Base-by-base conservation (phyloP, 331 rosid species). In the Malus hybrid region DNA sequence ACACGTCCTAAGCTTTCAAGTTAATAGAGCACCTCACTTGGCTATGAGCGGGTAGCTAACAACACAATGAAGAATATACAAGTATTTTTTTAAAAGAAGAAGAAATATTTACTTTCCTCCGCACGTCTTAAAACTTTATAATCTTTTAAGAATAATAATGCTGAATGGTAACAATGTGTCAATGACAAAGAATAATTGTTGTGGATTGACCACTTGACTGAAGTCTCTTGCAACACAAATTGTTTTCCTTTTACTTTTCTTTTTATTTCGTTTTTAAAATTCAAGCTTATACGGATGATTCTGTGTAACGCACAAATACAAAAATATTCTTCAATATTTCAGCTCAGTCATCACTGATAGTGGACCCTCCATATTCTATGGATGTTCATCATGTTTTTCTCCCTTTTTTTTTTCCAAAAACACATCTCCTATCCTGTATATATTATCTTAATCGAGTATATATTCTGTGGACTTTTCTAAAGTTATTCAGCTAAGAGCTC, bases 181-280 rank as follows among this genome's bases (percentile, higher is more conserved):
- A 73, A 70, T 73, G 79, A 71, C 71, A 77, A 63, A 77, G 86
- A 63, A 63, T 79, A 75, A 83, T 82, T 63, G 83, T 22, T 78
- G 86, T 85, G 89, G 88, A 75, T 79, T 79, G 81, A 83, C 84
- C 81, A 77, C 88, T 77, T 28, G 57, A 67, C 34, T 77, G 72
- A 71, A 67, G 78, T 66, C 56, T 42, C 19, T 39, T 32, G 48
- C 18, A 15, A 10, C 20, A 20, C 22, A 7, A 30, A 1, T 30
- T 22, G 14, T 6, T 52, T 18, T 18, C 57, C 22, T 19, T 52
- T 52, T 52, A 1, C 57, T 52, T 44, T 44, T 44, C 15, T 42
- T 11, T 42, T 34, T 24, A 6, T 68, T 24, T 48, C 22, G 16
- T 44, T 26, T 67, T 13, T 20, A 15, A 60, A 36, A 32, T 18